Evolutionary conservation across 1,139 yeast genomes (phyloP).

Genomic region (Spencermartinsiella ligniputridi): DNA sequence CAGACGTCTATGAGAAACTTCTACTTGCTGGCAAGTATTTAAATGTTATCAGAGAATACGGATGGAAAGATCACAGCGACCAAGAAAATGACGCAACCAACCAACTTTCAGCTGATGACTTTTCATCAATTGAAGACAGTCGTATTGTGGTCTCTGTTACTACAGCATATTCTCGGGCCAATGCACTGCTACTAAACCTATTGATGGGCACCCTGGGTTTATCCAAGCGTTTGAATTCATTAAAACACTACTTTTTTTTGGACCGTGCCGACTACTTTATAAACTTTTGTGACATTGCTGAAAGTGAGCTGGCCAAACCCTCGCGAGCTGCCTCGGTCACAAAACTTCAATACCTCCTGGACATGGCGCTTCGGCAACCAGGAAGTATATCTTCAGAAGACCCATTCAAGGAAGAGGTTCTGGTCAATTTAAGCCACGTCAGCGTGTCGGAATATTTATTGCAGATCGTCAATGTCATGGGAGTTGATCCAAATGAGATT

Average conservation of each 20-base stretch:
- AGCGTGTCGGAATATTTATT: slow-evolving; percentile 54
- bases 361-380: slow-evolving; percentile 39
- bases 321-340: slow-evolving; percentile 37
- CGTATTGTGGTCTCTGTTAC: slow-evolving; percentile 54
- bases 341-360: slow-evolving; percentile 39
- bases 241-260: slow-evolving; percentile 54
- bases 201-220: slow-evolving; percentile 61
- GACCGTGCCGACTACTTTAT: slow-evolving; percentile 50
- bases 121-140: slow-evolving; percentile 51
- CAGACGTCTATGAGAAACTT: slow-evolving; percentile 59
- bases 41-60: slow-evolving; percentile 57
- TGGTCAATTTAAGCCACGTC: slow-evolving; percentile 28
- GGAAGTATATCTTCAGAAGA: slow-evolving; percentile 38
- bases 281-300: slow-evolving; percentile 40
- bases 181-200: slow-evolving; percentile 53
- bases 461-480: slow-evolving; percentile 59
- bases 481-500: slow-evolving; percentile 48
- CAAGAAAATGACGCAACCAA: slow-evolving; percentile 19
- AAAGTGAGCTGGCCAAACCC: slow-evolving; percentile 40
- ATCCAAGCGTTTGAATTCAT: slow-evolving; percentile 34
- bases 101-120: slow-evolving; percentile 23
- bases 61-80: slow-evolving; percentile 32
- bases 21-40: slow-evolving; percentile 81
- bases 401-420: slow-evolving; percentile 37
- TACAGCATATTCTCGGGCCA: slow-evolving; percentile 66